These are phyloP conservation scores for Suillus subalutaceus DNA, from an alignment of 768 basidiomycete species.

Conservation along the genomic window DNA sequence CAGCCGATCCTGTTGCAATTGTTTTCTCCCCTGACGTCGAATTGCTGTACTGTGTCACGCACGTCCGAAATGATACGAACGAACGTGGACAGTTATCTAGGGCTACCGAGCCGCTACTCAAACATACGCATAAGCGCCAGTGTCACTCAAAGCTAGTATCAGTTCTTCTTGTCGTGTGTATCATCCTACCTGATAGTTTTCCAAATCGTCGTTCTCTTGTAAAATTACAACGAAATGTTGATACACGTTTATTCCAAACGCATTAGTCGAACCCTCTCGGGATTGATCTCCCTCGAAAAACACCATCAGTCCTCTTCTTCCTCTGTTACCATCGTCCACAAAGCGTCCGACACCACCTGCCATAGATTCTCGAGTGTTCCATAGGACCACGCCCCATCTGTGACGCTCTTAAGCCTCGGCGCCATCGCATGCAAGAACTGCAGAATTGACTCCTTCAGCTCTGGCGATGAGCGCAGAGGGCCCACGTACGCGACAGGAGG, in stretches of 20 bases:
- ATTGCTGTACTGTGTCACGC: too few relatives aligned
- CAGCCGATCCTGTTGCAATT: conserved; percentile 11
- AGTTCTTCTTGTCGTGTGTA: background rate
- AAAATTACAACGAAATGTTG: background rate
- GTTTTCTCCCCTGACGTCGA: too few relatives aligned
- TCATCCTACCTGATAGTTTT: background rate
- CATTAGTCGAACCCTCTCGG: background rate
- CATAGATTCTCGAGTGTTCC: background rate
- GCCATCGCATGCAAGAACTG: background rate
- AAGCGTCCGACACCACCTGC: background rate
- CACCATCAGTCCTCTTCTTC: background rate
- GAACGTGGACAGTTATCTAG: too few relatives aligned
- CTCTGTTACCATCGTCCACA: background rate
- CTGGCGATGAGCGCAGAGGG: background rate
- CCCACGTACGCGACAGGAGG: background rate
- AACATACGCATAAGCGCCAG: too few relatives aligned
- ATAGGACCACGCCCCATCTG: background rate
- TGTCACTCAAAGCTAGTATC: too few relatives aligned
- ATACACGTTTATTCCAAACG: background rate
- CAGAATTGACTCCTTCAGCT: background rate
- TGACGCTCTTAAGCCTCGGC: background rate
- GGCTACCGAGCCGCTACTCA: too few relatives aligned
- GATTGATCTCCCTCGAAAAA: background rate
- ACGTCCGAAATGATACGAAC: too few relatives aligned
- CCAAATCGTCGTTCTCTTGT: background rate